Base-by-base conservation (phyloP, 805 yeast genomes). In the Myxozyma vanderwaltii region DNA sequence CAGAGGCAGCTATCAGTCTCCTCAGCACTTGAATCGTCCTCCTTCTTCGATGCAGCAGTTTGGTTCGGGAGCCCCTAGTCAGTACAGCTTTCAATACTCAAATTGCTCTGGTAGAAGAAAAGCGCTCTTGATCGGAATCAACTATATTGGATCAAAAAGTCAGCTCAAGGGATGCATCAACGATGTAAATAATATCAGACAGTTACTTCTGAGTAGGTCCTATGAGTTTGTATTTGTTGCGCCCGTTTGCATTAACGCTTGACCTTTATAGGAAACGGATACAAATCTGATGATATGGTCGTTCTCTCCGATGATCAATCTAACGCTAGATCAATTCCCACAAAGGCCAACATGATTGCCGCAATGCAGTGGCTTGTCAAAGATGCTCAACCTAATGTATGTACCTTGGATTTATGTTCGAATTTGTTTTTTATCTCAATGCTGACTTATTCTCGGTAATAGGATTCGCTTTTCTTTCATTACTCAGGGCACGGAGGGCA, bases 401-500 rank as follows among this genome's bases (percentile, higher is more conserved):
- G 54, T 19, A 27, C 41, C 21, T 29, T 12, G 7, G 33, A 1
- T 56, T 29, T 23, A 15, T 31, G 7, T 27, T 31, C 10, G 27
- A 29, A 5, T 26, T 23, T 39, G 12, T 8, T n/a, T 17, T 2
- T 2, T 19, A 17, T n/a, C 10, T 21, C 19, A 21, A 26, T 21
- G 33, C 33, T 29, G 10, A 29, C 33, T 29, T 29, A 29, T n/a
- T n/a, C n/a, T 10, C 23, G 17, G 4, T 17, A n/a, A 10, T 19
- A 61, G 64, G 96, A 89, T 73, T 82, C 90, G 7, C 72, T 89
- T 51, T 85, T 89, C 67, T 83, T 89, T 79, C 96, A 89, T 71
- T 89, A 86, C 70, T 86, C 94, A 0, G 94, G 96, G 6, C 96
- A 89, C 70, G 96, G 96, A 31, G 90, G 94, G 1, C 87, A 84